A percentile compares a stretch with the other conserved stretches of the same genome.
phyloP scores from a whole-genome alignment of 1,284 basidiomycete species.

The Coniferiporia sulphurascens region DNA sequence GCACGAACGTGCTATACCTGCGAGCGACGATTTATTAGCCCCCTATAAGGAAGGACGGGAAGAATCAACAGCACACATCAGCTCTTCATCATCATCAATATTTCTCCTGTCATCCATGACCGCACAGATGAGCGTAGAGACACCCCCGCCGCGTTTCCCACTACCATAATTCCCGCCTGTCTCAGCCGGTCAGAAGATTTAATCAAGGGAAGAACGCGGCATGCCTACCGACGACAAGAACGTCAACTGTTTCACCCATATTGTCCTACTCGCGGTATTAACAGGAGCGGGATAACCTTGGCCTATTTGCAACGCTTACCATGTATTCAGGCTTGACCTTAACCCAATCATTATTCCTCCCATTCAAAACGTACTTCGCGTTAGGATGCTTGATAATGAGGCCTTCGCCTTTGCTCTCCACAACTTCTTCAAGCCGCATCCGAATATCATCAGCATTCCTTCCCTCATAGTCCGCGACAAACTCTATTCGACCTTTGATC shows the following conservation, averaged over 20 bases:
- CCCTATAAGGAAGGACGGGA: constrained; percentile 2
- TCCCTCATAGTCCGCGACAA: constrained; percentile 65
- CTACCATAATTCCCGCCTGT: constrained; percentile 71
- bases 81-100: constrained; percentile 52
- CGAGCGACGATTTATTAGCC: constrained; percentile 1
- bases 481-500: constrained; percentile 76
- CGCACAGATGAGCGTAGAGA: constrained; percentile 74
- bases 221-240: constrained; percentile 74
- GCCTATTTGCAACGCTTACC: constrained; percentile 39
- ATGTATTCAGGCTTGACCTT: constrained; percentile 95
- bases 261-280: constrained; percentile 53
- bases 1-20: constrained; percentile 77
- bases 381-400: constrained; percentile 84
- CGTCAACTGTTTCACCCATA: constrained; percentile 85
- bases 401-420: constrained; percentile 84
- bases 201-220: constrained; percentile 1
- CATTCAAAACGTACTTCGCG: constrained; percentile 78
- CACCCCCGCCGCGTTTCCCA: constrained; percentile 71
- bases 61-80: constrained; percentile 42
- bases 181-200: neutral
- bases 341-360: constrained; percentile 85
- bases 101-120: constrained; percentile 63
- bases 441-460: constrained; percentile 78
- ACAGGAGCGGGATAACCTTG: neutral
- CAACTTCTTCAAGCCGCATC: constrained; percentile 71